Percentiles rank a stretch among this genome's conserved stretches.
Evolutionary conservation across 768 basidiomycete species (phyloP).

Genomic region (Sistotremastrum suecicum): DNA sequence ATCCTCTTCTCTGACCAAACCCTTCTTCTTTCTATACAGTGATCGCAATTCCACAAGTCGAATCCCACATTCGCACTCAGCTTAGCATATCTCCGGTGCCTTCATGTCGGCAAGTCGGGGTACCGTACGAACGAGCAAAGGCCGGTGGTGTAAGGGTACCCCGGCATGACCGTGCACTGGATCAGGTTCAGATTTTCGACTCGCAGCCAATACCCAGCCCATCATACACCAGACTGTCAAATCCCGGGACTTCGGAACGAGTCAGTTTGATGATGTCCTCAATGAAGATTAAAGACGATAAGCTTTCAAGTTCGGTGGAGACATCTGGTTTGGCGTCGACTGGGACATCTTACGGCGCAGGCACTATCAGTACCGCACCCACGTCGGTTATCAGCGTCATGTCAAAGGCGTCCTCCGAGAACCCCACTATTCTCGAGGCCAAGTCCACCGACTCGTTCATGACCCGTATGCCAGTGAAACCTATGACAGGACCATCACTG

Average conservation of each 20-base stretch:
- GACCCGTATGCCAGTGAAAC: constrained; percentile 5
- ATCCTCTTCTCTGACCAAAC: no score
- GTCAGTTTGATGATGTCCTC: constrained; percentile 12
- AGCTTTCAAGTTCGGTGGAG: not conserved
- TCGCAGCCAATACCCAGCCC: constrained; percentile 66
- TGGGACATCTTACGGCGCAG: constrained; percentile 3
- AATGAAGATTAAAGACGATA: constrained; percentile 5
- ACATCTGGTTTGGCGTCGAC: constrained; percentile 1
- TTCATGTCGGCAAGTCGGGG: constrained; percentile 67
- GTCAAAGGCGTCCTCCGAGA: constrained; percentile 6
- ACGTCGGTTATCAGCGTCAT: constrained; percentile 18
- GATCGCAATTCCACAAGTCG: constrained; percentile 71
- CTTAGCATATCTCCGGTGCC: constrained; percentile 54
- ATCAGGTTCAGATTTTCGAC: constrained; percentile 66
- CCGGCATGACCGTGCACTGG: constrained; percentile 31
- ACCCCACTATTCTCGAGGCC: no score
- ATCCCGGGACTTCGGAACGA: constrained; percentile 13
- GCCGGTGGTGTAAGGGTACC: constrained; percentile 51
- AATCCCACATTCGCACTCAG: constrained; percentile 57
- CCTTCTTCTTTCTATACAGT: constrained; percentile 31
- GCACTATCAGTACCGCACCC: constrained; percentile 11
- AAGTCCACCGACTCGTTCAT: not conserved
- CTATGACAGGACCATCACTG: constrained; percentile 32
- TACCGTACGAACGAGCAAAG: constrained; percentile 53
- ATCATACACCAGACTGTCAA: constrained; percentile 19